These are phyloP conservation scores for Herpetomonas samuelpessoai DNA, from an alignment of 208 protist species.

Conservation along the genomic window DNA sequence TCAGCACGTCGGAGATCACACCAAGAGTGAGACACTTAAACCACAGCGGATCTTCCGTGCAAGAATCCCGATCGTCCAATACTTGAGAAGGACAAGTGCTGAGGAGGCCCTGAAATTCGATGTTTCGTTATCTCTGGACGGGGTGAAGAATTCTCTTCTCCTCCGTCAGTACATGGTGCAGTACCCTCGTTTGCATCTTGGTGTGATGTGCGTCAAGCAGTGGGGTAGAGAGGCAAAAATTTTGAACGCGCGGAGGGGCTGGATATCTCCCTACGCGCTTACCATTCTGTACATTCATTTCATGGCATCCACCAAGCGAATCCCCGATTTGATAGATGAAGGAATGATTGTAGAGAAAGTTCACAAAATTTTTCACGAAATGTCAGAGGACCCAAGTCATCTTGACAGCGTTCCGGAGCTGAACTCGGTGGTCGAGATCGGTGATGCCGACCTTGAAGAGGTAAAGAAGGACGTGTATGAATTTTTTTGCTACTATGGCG, in stretches of 20 bases:
- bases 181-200: conserved; percentile 52
- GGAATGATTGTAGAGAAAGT: conserved; percentile 19
- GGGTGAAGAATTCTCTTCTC: conserved; percentile 65
- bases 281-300: conserved; percentile 84
- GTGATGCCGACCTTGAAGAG: conserved; percentile 14
- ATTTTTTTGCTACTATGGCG: conserved; percentile 64
- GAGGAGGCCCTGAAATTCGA: conserved; percentile 46
- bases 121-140: conserved; percentile 71
- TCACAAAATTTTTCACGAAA: conserved; percentile 12
- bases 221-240: conserved; percentile 68
- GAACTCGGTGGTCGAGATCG: conserved; percentile 24
- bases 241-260: conserved; percentile 64
- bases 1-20: conserved; percentile 26
- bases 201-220: conserved; percentile 51
- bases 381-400: conserved; percentile 1
- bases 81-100: conserved; percentile 11
- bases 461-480: conserved; percentile 46
- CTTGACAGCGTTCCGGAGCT: conserved; percentile 21
- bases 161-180: conserved; percentile 60
- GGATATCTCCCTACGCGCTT: conserved; percentile 83
- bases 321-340: conserved; percentile 29
- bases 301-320: conserved; percentile 38
- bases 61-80: conserved; percentile 65
- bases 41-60: conserved; percentile 75
- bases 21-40: conserved; percentile 15